Evolutionary conservation across 352 stramenopile species (phyloP).

Genomic region (Bremia lactucae): DNA sequence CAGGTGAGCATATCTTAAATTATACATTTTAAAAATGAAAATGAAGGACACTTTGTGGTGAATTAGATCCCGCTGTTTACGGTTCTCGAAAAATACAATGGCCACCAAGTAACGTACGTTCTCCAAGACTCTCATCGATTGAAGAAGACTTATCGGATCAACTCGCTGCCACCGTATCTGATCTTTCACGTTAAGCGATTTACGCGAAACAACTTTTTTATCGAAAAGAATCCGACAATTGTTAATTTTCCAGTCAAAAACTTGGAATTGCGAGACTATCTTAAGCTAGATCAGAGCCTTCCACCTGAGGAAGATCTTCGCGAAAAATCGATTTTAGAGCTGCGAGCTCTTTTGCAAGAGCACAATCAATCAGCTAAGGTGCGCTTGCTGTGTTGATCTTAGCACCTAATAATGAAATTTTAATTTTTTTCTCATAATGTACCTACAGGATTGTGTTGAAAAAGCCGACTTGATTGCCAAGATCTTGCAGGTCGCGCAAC

Average conservation of each 20-base stretch:
- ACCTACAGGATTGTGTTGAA: slow-evolving; percentile 50
- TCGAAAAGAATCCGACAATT: slow-evolving; percentile 99
- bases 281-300: slow-evolving; percentile 44
- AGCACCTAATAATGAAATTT: not conserved
- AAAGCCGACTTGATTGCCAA: slow-evolving; percentile 69
- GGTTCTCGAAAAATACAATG: slow-evolving; percentile 97
- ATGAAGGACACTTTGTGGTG: not conserved
- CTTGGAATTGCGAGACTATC: slow-evolving; percentile 91
- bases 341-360: slow-evolving; percentile 47
- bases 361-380: slow-evolving; percentile 32
- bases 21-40: too few species aligned
- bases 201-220: slow-evolving; percentile 95
- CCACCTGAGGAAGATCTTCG: slow-evolving; percentile 43
- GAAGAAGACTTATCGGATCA: slow-evolving; percentile 90
- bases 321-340: slow-evolving; percentile 47
- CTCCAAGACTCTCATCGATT: slow-evolving; percentile 72
- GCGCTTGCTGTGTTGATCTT: not conserved
- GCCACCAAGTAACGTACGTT: slow-evolving; percentile 67
- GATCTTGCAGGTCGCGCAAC: slow-evolving; percentile 32
- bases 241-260: slow-evolving; percentile 99
- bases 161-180: slow-evolving; percentile 89
- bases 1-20: slow-evolving; percentile 33
- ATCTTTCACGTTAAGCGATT: slow-evolving; percentile 97
- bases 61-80: slow-evolving; percentile 91
- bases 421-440: not conserved